phyloP scores from a whole-genome alignment of 306 rosid genomes.

The Canavalia gladiata region DNA sequence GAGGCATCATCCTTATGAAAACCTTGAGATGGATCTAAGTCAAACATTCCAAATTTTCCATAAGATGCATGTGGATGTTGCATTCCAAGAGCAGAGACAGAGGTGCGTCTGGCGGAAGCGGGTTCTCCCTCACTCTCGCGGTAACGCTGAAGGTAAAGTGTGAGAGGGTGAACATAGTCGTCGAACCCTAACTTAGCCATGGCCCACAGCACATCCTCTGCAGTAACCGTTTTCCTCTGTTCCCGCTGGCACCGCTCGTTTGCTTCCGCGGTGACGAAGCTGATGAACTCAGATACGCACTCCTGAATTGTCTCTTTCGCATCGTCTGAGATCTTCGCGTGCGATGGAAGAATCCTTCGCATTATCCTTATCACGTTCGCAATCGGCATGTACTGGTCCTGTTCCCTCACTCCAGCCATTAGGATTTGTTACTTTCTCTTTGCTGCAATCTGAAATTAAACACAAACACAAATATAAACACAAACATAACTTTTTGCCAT shows the following conservation, averaged over 20 bases:
- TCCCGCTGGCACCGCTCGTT: constrained; percentile 72
- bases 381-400: constrained; percentile 82
- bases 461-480: too few relatives aligned
- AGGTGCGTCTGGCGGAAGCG: constrained; percentile 1
- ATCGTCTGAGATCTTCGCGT: constrained; percentile 80
- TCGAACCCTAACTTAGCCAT: constrained; percentile 78
- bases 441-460: too few relatives aligned
- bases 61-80: too few relatives aligned
- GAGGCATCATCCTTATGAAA: too few relatives aligned
- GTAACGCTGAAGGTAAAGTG: constrained; percentile 60
- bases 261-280: constrained; percentile 83
- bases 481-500: too few relatives aligned
- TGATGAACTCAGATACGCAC: constrained; percentile 79
- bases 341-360: constrained; percentile 71
- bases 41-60: too few relatives aligned
- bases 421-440: too few relatives aligned
- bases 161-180: constrained; percentile 64
- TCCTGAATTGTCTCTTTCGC: constrained; percentile 81
- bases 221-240: constrained; percentile 75
- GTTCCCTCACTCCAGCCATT: constrained; percentile 56
- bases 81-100: background rate
- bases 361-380: constrained; percentile 82
- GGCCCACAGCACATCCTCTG: constrained; percentile 79
- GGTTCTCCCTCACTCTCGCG: constrained; percentile 51
- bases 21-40: too few relatives aligned